A percentile compares a stretch with the other conserved stretches of the same genome.
phyloP scores from a whole-genome alignment of 2,329 filamentous ascomycete species.

The Aureobasidium sp. region DNA sequence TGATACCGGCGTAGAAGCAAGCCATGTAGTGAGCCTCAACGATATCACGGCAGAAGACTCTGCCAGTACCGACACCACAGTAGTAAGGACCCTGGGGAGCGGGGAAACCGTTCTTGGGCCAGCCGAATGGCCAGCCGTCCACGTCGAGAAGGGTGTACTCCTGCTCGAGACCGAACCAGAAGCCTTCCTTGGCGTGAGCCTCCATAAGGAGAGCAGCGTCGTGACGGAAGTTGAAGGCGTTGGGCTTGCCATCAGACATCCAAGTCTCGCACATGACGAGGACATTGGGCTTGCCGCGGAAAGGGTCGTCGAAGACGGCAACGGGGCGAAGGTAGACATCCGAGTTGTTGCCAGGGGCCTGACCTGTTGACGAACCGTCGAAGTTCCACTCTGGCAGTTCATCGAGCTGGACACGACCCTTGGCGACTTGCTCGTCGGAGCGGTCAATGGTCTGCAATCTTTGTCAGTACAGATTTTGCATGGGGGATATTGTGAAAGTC shows the following conservation, averaged over 20 bases:
- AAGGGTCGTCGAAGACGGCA: conserved; percentile 84
- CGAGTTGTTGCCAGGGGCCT: conserved; percentile 91
- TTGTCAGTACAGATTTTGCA: not conserved
- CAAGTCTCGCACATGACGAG: conserved; percentile 92
- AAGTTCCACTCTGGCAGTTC: conserved; percentile 76
- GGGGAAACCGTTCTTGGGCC: conserved; percentile 81
- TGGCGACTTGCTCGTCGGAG: conserved; percentile 40
- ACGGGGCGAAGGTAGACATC: conserved; percentile 93
- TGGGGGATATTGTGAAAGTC: conserved; percentile 6
- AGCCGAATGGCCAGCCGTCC: conserved; percentile 84
- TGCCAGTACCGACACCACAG: conserved; percentile 95
- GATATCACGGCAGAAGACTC: conserved; percentile 96
- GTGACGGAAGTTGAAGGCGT: conserved; percentile 97
- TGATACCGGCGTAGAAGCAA: conserved; percentile 79
- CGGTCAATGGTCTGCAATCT: conserved; percentile 54
- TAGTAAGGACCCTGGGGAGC: conserved; percentile 93
- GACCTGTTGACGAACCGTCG: conserved; percentile 82
- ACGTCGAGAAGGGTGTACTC: conserved; percentile 92
- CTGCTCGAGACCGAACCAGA: conserved; percentile 98
- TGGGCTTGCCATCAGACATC: conserved; percentile 88
- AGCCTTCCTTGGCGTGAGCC: conserved; percentile 70
- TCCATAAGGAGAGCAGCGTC: conserved; percentile 88
- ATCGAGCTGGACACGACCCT: conserved; percentile 33
- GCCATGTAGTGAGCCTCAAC: conserved; percentile 92
- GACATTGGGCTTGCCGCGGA: conserved; percentile 85